A percentile compares a stretch with the other conserved stretches of the same genome.
phyloP scores from a whole-genome alignment of 345 rosid species.

The Laguncularia racemosa region DNA sequence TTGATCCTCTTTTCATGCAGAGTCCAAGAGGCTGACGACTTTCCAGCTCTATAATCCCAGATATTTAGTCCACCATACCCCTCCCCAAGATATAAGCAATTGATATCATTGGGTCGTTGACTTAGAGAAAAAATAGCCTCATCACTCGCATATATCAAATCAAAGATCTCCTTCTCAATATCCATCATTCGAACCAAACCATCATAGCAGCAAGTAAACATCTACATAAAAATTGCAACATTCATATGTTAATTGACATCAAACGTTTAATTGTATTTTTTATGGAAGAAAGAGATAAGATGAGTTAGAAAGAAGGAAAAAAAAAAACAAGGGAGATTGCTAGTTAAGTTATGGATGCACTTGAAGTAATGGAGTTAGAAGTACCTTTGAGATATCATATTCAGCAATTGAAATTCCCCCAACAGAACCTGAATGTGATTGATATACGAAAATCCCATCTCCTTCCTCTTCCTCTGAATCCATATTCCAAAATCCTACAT shows the following conservation, averaged over 20 bases:
- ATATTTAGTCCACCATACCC: conserved; percentile 43
- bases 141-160: conserved; percentile 44
- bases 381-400: conserved; percentile 55
- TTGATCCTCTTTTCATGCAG: conserved; percentile 71
- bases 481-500: conserved; percentile 74
- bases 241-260: neutral
- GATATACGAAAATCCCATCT: conserved; percentile 51
- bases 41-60: conserved; percentile 63
- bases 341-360: too few relatives aligned
- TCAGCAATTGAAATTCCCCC: conserved; percentile 57
- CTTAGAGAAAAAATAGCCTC: conserved; percentile 52
- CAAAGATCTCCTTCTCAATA: conserved; percentile 66
- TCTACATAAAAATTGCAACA: conserved; percentile 25
- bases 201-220: conserved; percentile 59
- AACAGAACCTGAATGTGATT: conserved; percentile 46
- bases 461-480: conserved; percentile 27
- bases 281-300: too few relatives aligned
- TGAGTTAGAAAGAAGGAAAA: neutral
- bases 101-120: conserved; percentile 39
- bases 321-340: neutral
- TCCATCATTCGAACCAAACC: conserved; percentile 71
- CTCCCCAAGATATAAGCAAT: conserved; percentile 54
- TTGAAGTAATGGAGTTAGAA: neutral
- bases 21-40: conserved; percentile 31
- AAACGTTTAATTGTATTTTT: too few relatives aligned